A percentile compares a stretch with the other conserved stretches of the same genome.
Evolutionary conservation across 2,329 filamentous ascomycete species (phyloP).

Genomic region (Plenodomus tracheiphilus): DNA sequence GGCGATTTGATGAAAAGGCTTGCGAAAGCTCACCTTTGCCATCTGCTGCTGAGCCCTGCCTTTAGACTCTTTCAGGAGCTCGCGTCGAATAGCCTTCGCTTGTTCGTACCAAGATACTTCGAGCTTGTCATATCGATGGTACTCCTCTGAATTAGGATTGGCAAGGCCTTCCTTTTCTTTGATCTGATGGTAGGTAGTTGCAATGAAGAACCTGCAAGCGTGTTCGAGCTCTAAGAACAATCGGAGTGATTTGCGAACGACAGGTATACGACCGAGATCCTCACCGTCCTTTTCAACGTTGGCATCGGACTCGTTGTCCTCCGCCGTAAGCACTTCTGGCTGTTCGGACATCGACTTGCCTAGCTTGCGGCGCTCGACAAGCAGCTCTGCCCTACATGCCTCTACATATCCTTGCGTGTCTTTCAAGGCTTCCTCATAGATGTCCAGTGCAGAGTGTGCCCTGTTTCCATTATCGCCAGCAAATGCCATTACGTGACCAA

Average conservation of each 20-base stretch:
- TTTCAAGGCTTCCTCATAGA: constrained; percentile 64
- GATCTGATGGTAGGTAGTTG: constrained; percentile 81
- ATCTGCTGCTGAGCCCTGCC: constrained; percentile 67
- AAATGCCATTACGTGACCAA: constrained; percentile 80
- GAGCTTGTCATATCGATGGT: constrained; percentile 65
- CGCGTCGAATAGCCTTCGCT: constrained; percentile 76
- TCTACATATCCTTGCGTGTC: constrained; percentile 56
- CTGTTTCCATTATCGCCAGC: constrained; percentile 58
- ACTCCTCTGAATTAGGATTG: constrained; percentile 67
- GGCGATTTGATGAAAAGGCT: constrained; percentile 26
- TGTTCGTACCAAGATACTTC: constrained; percentile 75
- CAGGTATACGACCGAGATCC: constrained; percentile 54
- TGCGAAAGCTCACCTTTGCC: constrained; percentile 50
- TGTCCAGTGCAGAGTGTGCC: constrained; percentile 66
- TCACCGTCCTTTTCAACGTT: constrained; percentile 45
- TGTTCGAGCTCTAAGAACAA: constrained; percentile 79
- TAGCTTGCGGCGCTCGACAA: constrained; percentile 52
- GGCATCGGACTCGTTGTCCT: constrained; percentile 39
- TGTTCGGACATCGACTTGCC: constrained; percentile 14
- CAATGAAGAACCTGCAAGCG: constrained; percentile 80
- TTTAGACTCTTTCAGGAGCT: constrained; percentile 68
- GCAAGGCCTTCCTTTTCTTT: constrained; percentile 71
- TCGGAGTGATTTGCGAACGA: constrained; percentile 68
- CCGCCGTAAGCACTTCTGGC: constrained; percentile 22
- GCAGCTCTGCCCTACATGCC: constrained; percentile 66